Percentiles rank a stretch among this genome's conserved stretches.
These are phyloP conservation scores for Boletus vinaceobasis DNA, from an alignment of 768 basidiomycete genomes.

Conservation along the genomic window DNA sequence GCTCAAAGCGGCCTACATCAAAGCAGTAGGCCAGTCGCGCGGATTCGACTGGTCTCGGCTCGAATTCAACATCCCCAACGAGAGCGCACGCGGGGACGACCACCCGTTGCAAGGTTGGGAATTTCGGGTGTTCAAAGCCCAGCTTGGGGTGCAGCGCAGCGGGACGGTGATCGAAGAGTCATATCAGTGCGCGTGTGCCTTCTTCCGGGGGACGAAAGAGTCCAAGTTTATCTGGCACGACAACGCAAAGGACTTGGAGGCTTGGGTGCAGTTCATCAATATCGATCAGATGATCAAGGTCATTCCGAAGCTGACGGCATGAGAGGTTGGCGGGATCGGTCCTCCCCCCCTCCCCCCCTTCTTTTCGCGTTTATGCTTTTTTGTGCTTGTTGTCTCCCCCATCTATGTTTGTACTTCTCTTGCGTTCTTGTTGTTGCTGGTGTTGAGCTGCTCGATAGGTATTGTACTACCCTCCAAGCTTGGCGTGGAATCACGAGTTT, in stretches of 20 bases:
- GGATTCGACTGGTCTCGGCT: slow-evolving; percentile 82
- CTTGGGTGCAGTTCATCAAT: slow-evolving; percentile 82
- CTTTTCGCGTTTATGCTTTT: background rate
- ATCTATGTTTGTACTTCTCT: background rate
- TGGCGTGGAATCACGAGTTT: background rate
- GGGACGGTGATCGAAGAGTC: slow-evolving; percentile 54
- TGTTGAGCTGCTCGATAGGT: slow-evolving; percentile 3
- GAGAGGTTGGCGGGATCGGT: slow-evolving; percentile 15
- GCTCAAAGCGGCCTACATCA: slow-evolving; percentile 78
- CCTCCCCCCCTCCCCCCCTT: background rate
- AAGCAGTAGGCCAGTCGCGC: slow-evolving; percentile 75
- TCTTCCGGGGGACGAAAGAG: slow-evolving; percentile 65
- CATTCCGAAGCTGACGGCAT: slow-evolving; percentile 68
- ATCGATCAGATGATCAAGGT: slow-evolving; percentile 81
- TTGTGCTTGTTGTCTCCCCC: background rate
- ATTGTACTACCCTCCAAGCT: slow-evolving; percentile 4
- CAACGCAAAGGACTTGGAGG: slow-evolving; percentile 61
- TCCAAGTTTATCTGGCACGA: slow-evolving; percentile 73
- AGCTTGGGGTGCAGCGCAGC: slow-evolving; percentile 62
- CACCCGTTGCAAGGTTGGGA: slow-evolving; percentile 78
- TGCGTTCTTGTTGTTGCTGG: background rate
- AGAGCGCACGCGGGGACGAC: slow-evolving; percentile 63
- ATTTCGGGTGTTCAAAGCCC: slow-evolving; percentile 75
- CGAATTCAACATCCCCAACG: slow-evolving; percentile 71
- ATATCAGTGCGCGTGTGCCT: slow-evolving; percentile 76